phyloP scores from a whole-genome alignment of 768 basidiomycete genomes.

The Mycena olivaceomarginata region DNA sequence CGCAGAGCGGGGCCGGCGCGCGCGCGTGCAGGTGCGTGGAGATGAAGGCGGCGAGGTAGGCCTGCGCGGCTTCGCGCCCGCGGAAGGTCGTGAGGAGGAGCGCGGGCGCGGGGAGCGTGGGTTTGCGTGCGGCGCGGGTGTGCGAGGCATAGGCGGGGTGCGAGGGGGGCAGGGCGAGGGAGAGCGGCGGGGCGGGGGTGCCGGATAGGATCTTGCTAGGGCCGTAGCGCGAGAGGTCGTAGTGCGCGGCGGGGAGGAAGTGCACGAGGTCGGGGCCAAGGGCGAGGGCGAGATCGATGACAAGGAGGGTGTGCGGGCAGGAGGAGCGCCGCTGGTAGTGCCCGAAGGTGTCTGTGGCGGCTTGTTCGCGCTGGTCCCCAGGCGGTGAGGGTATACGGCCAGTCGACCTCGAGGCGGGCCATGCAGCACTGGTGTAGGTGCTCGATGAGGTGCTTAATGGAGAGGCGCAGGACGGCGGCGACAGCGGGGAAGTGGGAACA shows the following conservation, averaged over 20 bases:
- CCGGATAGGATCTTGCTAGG: constrained; percentile 82
- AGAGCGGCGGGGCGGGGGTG: constrained; percentile 57
- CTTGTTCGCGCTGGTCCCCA: too few relatives aligned
- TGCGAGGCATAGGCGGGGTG: constrained; percentile 26
- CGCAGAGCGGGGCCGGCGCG: constrained; percentile 68
- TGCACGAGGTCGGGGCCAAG: constrained; percentile 66
- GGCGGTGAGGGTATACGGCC: too few relatives aligned
- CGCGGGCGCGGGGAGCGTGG: constrained; percentile 53
- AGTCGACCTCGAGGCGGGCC: too few relatives aligned
- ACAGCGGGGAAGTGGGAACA: too few relatives aligned
- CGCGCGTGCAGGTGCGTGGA: constrained; percentile 71
- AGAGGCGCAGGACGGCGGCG: too few relatives aligned
- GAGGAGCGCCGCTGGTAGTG: constrained; percentile 76
- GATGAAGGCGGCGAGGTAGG: constrained; percentile 78
- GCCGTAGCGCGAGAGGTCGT: constrained; percentile 84
- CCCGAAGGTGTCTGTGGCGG: constrained; percentile 65
- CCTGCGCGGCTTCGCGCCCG: constrained; percentile 81
- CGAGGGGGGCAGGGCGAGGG: constrained; percentile 45
- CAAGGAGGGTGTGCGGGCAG: constrained; percentile 81
- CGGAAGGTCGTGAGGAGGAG: constrained; percentile 67
- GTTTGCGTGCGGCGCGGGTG: constrained; percentile 28
- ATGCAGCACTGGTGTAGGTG: too few relatives aligned
- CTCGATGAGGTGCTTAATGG: too few relatives aligned
- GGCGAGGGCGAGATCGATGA: constrained; percentile 82
- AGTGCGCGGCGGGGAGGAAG: constrained; percentile 82